Base-by-base conservation (phyloP, 768 basidiomycete species). In the Piloderma croceum region DNA sequence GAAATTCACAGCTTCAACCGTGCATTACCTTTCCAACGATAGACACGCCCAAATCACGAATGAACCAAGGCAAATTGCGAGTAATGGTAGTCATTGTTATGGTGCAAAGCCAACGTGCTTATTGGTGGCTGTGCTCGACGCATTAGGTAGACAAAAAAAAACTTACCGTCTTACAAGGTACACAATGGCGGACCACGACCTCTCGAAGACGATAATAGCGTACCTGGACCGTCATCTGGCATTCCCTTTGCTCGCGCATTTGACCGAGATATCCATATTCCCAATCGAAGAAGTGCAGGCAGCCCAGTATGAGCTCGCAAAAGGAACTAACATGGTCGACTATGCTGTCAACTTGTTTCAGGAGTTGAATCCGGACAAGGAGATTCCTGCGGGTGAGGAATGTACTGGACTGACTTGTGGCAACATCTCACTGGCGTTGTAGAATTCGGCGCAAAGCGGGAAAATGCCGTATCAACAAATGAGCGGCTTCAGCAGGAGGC, bases 261-360 rank as follows among this genome's bases (percentile, higher is more conserved):
- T 97, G 32, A 74, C 72, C 12, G 83, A 88, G 44, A 76, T 72
- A 7, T 76, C 77, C 13, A 64, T 87, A 29, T 97, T 92, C 62
- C 74, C 89, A 2, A 70, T 74, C 17, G 74, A 86, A 31, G 80
- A 98, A 51, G 76, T 98, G 42, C 79, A 81, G 43, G 68, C 79
- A 29, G 94, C 96, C 25, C 94, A 97, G 67, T 94, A 96, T 84
- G 92, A 97, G 56, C 82, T 98, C 39, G 89, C 91, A 41, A 94
- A 90, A 59, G 89, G 83, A 46, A 99, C 96, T 34, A 97, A 99
- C 63, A 97, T 98, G 93, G 83, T 94, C 43, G 93, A 94, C 62
- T 99, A 94, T 55, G 83, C 89, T 19, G 77, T 83, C 44, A 75
- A 73, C 48, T 65, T 97, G 52, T 90, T 90, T 54, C 67, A 83